phyloP scores from a whole-genome alignment of 176 grass and related monocot genomes.

The Chloris gayana region DNA sequence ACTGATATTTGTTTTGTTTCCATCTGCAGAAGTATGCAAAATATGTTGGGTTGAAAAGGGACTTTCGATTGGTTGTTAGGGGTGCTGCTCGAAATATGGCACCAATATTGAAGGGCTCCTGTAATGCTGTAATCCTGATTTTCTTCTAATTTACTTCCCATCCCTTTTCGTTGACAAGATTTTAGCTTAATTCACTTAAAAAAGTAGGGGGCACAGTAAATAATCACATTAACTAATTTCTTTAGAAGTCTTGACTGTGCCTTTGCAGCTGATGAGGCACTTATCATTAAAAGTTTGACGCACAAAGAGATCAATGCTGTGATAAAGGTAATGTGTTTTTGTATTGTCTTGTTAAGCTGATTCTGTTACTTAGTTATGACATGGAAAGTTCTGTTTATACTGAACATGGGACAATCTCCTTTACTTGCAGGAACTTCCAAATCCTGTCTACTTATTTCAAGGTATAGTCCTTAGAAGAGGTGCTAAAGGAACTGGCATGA shows the following conservation, averaged over 20 bases:
- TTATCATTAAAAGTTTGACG: slow-evolving; percentile 94
- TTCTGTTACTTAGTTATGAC: slow-evolving; percentile 18
- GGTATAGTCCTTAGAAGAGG: slow-evolving; percentile 93
- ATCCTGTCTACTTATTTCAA: slow-evolving; percentile 98
- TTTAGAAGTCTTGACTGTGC: slow-evolving; percentile 32
- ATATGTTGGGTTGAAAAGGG: slow-evolving; percentile 93
- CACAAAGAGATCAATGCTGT: slow-evolving; percentile 87
- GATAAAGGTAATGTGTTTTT: slow-evolving; percentile 71
- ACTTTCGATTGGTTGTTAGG: slow-evolving; percentile 93
- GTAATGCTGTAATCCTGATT: slow-evolving; percentile 71
- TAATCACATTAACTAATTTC: too few relatives aligned
- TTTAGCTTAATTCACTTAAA: slow-evolving; percentile 29
- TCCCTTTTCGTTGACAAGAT: slow-evolving; percentile 14
- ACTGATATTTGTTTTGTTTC: slow-evolving; percentile 33
- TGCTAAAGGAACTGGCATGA: slow-evolving; percentile 99
- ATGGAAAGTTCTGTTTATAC: slow-evolving; percentile 24
- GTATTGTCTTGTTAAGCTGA: slow-evolving; percentile 28
- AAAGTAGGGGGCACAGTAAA: too few relatives aligned
- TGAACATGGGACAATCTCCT: slow-evolving; percentile 29
- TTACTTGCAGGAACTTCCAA: slow-evolving; percentile 83
- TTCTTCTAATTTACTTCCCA: slow-evolving; percentile 24
- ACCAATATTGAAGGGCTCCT: slow-evolving; percentile 90
- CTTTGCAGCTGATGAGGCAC: slow-evolving; percentile 88
- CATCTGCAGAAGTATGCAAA: slow-evolving; percentile 89
- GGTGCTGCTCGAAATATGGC: slow-evolving; percentile 96